A percentile compares a stretch with the other conserved stretches of the same genome.
phyloP scores from a whole-genome alignment of 345 rosid genomes.

The Erucastrum elatum region DNA sequence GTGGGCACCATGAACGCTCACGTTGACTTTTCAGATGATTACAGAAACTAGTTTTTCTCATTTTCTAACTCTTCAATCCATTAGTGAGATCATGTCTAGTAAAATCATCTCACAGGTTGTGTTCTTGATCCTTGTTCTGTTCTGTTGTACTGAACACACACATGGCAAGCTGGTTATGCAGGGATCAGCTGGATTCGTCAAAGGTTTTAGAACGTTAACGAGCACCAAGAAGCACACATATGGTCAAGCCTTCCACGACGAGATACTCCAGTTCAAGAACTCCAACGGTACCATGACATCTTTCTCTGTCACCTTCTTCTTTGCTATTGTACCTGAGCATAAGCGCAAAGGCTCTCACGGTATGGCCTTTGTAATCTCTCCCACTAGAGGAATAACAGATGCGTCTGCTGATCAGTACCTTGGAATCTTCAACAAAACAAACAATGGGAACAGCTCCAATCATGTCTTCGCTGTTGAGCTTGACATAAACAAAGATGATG shows the following conservation, averaged over 20 bases:
- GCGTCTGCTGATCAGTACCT: conserved; percentile 66
- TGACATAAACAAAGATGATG: background rate
- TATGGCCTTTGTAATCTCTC: conserved; percentile 65
- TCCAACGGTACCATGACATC: conserved; percentile 47
- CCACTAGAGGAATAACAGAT: conserved; percentile 45
- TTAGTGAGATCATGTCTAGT: conserved; percentile 14
- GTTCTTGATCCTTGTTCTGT: conserved; percentile 2
- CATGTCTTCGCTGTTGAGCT: background rate
- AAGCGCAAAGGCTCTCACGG: conserved; percentile 72
- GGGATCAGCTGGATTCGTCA: background rate
- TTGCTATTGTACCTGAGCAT: conserved; percentile 60
- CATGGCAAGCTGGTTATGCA: background rate
- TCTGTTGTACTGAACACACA: background rate
- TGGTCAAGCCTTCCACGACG: conserved; percentile 71
- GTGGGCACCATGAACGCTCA: background rate
- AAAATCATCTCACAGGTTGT: background rate
- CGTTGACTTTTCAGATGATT: background rate
- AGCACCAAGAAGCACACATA: conserved; percentile 43
- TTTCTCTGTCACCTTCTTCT: conserved; percentile 71
- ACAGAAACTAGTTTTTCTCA: background rate
- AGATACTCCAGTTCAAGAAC: conserved; percentile 50
- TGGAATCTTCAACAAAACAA: conserved; percentile 53
- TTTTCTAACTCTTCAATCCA: background rate
- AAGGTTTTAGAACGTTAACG: conserved; percentile 56
- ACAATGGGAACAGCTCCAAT: conserved; percentile 54